phyloP scores from a whole-genome alignment of 1,139 yeast genomes.

The Wickerhamomyces sp. region DNA sequence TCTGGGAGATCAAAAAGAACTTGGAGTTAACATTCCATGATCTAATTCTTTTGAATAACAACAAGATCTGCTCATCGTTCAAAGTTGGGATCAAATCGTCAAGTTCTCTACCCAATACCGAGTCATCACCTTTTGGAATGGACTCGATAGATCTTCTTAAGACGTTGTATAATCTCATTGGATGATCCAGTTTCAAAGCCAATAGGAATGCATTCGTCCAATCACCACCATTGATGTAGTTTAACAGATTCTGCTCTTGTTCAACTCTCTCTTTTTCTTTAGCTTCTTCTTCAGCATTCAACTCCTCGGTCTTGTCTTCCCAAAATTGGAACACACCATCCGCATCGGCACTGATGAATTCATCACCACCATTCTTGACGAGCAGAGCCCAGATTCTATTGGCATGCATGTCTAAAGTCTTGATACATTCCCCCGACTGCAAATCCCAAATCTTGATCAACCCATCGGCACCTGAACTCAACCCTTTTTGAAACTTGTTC shows the following conservation, averaged over 20 bases:
- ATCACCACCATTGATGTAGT: conserved; percentile 62
- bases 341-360: conserved; percentile 84
- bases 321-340: conserved; percentile 88
- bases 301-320: conserved; percentile 81
- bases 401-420: conserved; percentile 85
- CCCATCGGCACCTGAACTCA: conserved; percentile 93
- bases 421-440: conserved; percentile 67
- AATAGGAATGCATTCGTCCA: conserved; percentile 87
- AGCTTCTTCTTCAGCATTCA: conserved; percentile 42
- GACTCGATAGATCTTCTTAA: conserved; percentile 45
- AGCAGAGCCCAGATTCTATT: conserved; percentile 93
- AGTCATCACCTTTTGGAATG: conserved; percentile 35
- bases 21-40: conserved; percentile 94
- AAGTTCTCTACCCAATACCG: conserved; percentile 47
- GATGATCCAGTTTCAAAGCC: conserved; percentile 81
- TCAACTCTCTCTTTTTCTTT: conserved; percentile 60
- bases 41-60: conserved; percentile 67
- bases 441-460: conserved; percentile 86
- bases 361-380: conserved; percentile 57
- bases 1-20: conserved; percentile 77
- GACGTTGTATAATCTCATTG: conserved; percentile 76
- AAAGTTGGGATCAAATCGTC: conserved; percentile 61
- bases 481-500: conserved; percentile 60
- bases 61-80: conserved; percentile 52
- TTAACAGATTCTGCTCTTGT: conserved; percentile 79